Evolutionary conservation across 2,329 filamentous ascomycete species (phyloP).

Genomic region (Fusarium euwallaceae): DNA sequence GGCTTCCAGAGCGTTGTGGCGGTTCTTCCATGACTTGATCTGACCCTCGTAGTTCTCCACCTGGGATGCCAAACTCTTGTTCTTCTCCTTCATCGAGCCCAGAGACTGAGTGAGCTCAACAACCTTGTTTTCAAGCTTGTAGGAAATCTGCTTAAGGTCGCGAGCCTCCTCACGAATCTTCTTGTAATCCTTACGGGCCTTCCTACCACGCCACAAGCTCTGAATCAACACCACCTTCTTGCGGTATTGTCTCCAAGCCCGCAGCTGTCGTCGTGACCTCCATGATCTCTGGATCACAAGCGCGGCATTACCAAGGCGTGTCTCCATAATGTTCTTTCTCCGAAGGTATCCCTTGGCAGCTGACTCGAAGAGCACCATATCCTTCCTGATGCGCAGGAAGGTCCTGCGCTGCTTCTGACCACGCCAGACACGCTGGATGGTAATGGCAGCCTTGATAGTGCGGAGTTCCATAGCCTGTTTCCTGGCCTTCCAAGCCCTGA

Average conservation of each 20-base stretch:
- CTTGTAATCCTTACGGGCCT: slow-evolving; percentile 89
- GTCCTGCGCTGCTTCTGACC: slow-evolving; percentile 89
- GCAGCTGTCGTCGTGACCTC: slow-evolving; percentile 83
- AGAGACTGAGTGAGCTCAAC: slow-evolving; percentile 96
- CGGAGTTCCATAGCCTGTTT: slow-evolving; percentile 84
- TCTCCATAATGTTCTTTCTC: slow-evolving; percentile 93
- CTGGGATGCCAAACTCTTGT: slow-evolving; percentile 88
- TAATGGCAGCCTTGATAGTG: slow-evolving; percentile 87
- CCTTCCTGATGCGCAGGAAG: slow-evolving; percentile 82
- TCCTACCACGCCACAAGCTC: slow-evolving; percentile 90
- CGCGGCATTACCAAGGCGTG: slow-evolving; percentile 91
- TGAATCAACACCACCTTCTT: slow-evolving; percentile 91
- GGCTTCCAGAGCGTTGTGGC: slow-evolving; percentile 90
- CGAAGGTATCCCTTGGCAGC: slow-evolving; percentile 92
- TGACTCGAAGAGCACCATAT: slow-evolving; percentile 90
- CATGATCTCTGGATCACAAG: slow-evolving; percentile 91
- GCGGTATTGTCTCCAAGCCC: slow-evolving; percentile 88
- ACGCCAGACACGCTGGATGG: slow-evolving; percentile 95
- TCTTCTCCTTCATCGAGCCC: slow-evolving; percentile 92
- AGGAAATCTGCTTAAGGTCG: slow-evolving; percentile 99
- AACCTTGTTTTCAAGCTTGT: slow-evolving; percentile 99
- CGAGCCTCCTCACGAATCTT: slow-evolving; percentile 92
- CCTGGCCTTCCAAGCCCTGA: slow-evolving; percentile 83
- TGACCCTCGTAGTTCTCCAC: slow-evolving; percentile 97
- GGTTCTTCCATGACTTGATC: slow-evolving; percentile 94